A percentile compares a stretch with the other conserved stretches of the same genome.
phyloP scores from a whole-genome alignment of 2,329 filamentous ascomycete genomes.

The Neopestalotiopsis sp. region DNA sequence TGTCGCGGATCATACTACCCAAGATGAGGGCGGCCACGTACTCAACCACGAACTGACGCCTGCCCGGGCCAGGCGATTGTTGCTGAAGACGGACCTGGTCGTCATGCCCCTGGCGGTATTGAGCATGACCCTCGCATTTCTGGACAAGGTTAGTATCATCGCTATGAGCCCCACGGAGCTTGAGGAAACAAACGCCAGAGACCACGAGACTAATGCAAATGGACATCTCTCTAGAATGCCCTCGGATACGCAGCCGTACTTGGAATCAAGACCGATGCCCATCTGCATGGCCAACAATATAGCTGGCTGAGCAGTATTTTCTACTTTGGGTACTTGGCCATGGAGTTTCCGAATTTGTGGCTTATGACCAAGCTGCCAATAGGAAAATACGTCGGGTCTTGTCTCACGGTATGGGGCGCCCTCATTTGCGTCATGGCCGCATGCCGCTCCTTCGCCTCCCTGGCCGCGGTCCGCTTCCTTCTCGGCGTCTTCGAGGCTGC shows the following conservation, averaged over 20 bases:
- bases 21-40: not conserved
- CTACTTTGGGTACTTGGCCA: slow-evolving; percentile 41
- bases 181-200: not conserved
- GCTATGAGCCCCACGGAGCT: not conserved
- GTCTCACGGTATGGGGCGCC: slow-evolving; percentile 46
- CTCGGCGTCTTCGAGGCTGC: slow-evolving; percentile 28
- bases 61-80: slow-evolving; percentile 20
- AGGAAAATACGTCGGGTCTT: slow-evolving; percentile 39
- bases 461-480: slow-evolving; percentile 25
- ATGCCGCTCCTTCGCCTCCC: slow-evolving; percentile 24
- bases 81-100: slow-evolving; percentile 25
- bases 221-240: not conserved
- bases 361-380: slow-evolving; percentile 36
- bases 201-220: not conserved
- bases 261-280: slow-evolving; percentile 28
- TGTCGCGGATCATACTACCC: not conserved
- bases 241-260: slow-evolving; percentile 30
- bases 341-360: slow-evolving; percentile 46
- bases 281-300: slow-evolving; percentile 28
- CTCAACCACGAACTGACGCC: slow-evolving; percentile 5
- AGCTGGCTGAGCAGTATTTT: slow-evolving; percentile 31
- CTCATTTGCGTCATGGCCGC: slow-evolving; percentile 29
- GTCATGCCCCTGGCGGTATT: slow-evolving; percentile 23
- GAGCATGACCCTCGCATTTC: slow-evolving; percentile 26
- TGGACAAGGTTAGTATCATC: slow-evolving; percentile 4